Evolutionary conservation across 1,284 basidiomycete species (phyloP), one percentile per base, ranked within the genome.

Genomic region (Ustilago vetiveriae): DNA sequence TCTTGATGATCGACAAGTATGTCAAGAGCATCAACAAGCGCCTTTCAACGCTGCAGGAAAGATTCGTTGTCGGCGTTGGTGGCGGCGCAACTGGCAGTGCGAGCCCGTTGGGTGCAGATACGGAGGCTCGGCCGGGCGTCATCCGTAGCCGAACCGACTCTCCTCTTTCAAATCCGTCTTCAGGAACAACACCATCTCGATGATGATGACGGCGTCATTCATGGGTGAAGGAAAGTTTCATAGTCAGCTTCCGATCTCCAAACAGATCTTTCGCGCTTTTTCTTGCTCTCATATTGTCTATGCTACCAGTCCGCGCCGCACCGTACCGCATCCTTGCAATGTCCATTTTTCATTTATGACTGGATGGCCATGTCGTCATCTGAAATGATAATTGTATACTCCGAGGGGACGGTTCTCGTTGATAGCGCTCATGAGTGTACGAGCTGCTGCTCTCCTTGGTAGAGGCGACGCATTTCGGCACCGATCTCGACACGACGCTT

Each of bases 11-110:
- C 38, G 76, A 79, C 43, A 78, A 74, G 55, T 81, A 78, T 39
- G 53, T 79, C 53, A 71, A 70, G 55, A 78, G 75, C 44, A 79
- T 79, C 57, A 64, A 70, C 27, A 77, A 76, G 48, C 71, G 77
- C 14, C 53, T 79, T 11, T 30, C 43, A n/a, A 62, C 53, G 23
- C 40, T 79, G 51, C 69, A 76, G 50, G 46, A 63, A 39, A 54
- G 63, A 24, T 69, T 69, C 22, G 51, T 46, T 16, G 46, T 33
- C 4, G 54, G 45, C 9, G 41, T 40, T 16, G 37, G 39, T 13
- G 38, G 49, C 26, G 19, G 21, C 17, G 50, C 14, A 17, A n/a
- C 40, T 26, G 46, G 8, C 1, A 49, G 48, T n/a, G 39, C 19
- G n/a, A 57, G 54, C 44, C 50, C 54, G 2, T 41, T 24, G 27